phyloP scores from a whole-genome alignment of 1,139 yeast genomes.

The Saccharomyces pastorianus region DNA sequence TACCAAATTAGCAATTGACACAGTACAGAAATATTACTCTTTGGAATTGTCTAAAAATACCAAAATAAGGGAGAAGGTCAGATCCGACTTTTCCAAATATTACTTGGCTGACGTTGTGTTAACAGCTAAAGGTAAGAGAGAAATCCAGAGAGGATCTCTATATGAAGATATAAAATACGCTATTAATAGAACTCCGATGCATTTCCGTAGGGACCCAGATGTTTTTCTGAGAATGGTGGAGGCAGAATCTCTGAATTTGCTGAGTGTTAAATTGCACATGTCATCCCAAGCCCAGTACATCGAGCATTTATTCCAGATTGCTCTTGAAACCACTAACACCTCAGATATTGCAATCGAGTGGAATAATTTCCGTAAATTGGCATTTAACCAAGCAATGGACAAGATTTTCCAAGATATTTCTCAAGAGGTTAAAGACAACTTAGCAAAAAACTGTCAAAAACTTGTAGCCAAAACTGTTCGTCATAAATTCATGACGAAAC shows the following conservation, averaged over 20 bases:
- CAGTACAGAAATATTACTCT: slow-evolving; percentile 66
- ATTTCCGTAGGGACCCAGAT: slow-evolving; percentile 69
- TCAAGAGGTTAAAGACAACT: slow-evolving; percentile 73
- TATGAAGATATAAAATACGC: slow-evolving; percentile 91
- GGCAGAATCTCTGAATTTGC: slow-evolving; percentile 66
- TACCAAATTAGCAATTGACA: slow-evolving; percentile 57
- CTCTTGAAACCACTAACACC: slow-evolving; percentile 75
- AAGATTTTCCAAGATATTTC: slow-evolving; percentile 62
- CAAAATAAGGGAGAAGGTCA: slow-evolving; percentile 64
- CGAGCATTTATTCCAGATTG: slow-evolving; percentile 46
- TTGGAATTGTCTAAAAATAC: slow-evolving; percentile 81
- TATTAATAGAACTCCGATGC: slow-evolving; percentile 65
- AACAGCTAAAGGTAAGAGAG: slow-evolving; percentile 80
- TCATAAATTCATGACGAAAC: slow-evolving; percentile 53
- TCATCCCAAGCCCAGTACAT: slow-evolving; percentile 37
- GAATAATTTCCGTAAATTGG: slow-evolving; percentile 68
- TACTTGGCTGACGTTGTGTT: slow-evolving; percentile 70
- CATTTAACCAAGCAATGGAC: slow-evolving; percentile 59
- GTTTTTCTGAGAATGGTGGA: slow-evolving; percentile 80
- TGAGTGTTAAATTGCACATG: slow-evolving; percentile 41
- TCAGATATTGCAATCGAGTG: slow-evolving; percentile 75
- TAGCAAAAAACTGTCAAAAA: slow-evolving; percentile 71
- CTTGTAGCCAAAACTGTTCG: slow-evolving; percentile 64
- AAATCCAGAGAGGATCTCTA: slow-evolving; percentile 73
- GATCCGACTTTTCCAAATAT: slow-evolving; percentile 58